Base-by-base conservation (phyloP, 169 alveolate genomes). In the Miamiensis avidus region DNA sequence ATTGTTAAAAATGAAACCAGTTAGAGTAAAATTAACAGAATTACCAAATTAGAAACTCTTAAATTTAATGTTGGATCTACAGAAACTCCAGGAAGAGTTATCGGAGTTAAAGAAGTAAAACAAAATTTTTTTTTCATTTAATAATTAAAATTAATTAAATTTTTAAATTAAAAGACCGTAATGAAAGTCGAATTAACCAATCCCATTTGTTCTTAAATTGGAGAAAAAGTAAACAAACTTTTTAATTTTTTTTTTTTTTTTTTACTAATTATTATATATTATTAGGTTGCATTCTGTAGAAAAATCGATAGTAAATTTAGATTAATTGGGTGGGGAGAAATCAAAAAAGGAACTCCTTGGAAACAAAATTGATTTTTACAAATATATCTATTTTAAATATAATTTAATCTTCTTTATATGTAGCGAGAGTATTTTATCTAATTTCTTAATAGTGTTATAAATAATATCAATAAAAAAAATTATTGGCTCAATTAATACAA, bases 51-150 rank as follows among this genome's bases (percentile, higher is more conserved):
- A 74, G 99, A 99, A 94, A 97, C 96, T 86, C 97, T 99, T 73
- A 97, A 98, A 98, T 97, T 98, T 79, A 99, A 99, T 93, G 98
- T 98, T 81, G 99, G 99, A 27, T 97, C 99, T 31, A 99, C 99
- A 29, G 94, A 99, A 34, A 97, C 98, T 31, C 99, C 99, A 69
- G 99, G 99, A 76, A 97, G 98, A 76, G 99, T 98, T 34, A 93
- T 98, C 25, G 97, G 97, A 32, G 93, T 96, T 81, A 96, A 94
- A 84, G 97, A 97, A 25, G 99, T 79, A 79, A 49, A 64, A 29
- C n/a, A 79, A 25, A n/a, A n/a, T 28, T 34, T n/a, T n/a, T 28
- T 49, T 29, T 34, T 79, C 29, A 27, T 0, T 29, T 79, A 16
- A 28, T 1, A 29, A 29, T 75, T 30, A 6, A 0, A 6, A 32